Evolutionary conservation across 148 eudicot genomes (phyloP), one percentile per base, ranked within the genome.

Genomic region (Suaeda aralocaspica): DNA sequence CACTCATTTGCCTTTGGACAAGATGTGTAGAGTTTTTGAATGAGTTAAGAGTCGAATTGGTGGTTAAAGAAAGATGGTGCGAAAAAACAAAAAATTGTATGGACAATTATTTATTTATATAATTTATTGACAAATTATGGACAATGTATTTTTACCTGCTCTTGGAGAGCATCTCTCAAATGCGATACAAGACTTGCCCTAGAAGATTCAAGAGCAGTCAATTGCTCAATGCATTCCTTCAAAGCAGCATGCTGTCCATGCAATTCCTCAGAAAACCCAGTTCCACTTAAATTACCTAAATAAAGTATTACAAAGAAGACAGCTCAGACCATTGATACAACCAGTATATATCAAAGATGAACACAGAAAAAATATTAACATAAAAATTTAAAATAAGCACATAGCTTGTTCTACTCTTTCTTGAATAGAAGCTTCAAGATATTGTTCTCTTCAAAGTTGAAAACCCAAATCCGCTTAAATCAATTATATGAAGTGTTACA

Each of bases 131-230:
- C 9, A 22, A 74, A 44, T 6, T 36, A 15, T 52, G 28, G 5
- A 64, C 63, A 12, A 46, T 68, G 42, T 15, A 56, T 26, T 52
- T 62, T 46, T 77, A 93, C 98, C 96, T 93, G 89, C 74, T 90
- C 96, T 71, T 79, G 88, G 39, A 93, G 88, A 79, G 90, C 89
- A 50, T 86, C 92, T 59, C 79, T 82, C 56, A 93, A 68, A 70
- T 82, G 83, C 26, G 92, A 84, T 34, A 93, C 87, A 46, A 93
- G 96, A 76, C 75, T 90, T 53, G 82, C 82, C 69, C 95, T 87
- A 39, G 90, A 81, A 48, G 89, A 83, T 80, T 88, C 92, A 73
- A 90, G 73, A n/a, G 81, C 67, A 12, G 81, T 75, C 46, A 93
- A 86, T 71, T 88, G 92, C 65, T 88, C 87, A 70, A 90, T 84